These are phyloP conservation scores for Colletotrichum plurivorum DNA, from an alignment of 2,329 filamentous ascomycete species.

Conservation along the genomic window DNA sequence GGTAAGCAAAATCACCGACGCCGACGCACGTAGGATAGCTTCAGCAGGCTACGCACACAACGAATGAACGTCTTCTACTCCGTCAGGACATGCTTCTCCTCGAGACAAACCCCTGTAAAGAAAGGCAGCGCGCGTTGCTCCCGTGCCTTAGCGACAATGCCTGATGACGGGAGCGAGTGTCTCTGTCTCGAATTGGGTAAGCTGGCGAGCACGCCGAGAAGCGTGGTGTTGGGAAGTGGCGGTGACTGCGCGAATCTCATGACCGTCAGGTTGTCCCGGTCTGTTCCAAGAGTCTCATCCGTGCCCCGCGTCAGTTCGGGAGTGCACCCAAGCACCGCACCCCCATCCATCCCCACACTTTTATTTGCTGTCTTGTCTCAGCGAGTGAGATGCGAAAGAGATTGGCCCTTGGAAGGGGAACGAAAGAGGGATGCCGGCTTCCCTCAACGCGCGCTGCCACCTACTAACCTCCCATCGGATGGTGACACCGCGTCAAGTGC, in stretches of 20 bases:
- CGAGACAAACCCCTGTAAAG: slow-evolving; percentile 16
- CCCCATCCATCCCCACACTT: slow-evolving; percentile 23
- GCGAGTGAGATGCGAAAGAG: slow-evolving; percentile 22
- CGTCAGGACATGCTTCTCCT: slow-evolving; percentile 1
- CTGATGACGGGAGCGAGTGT: background rate
- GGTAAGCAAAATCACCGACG: slow-evolving; percentile 17
- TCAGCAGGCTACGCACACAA: slow-evolving; percentile 32
- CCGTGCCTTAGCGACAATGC: slow-evolving; percentile 7
- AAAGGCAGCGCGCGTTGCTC: slow-evolving; percentile 6
- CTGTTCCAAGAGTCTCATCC: slow-evolving; percentile 23
- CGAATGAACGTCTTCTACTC: slow-evolving; percentile 37
- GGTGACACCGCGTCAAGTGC: background rate
- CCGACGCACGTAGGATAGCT: slow-evolving; percentile 40
- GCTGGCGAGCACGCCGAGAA: slow-evolving; percentile 14
- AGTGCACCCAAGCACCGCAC: background rate
- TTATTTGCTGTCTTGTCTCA: slow-evolving; percentile 30
- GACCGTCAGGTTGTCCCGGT: slow-evolving; percentile 24
- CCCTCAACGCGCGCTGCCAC: slow-evolving; percentile 26
- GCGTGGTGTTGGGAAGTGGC: slow-evolving; percentile 27
- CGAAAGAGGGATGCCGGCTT: background rate
- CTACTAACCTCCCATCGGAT: slow-evolving; percentile 15
- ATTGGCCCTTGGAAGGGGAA: slow-evolving; percentile 13
- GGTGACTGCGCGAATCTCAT: slow-evolving; percentile 40
- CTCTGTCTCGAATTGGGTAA: slow-evolving; percentile 11
- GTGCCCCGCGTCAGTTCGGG: slow-evolving; percentile 33